Evolutionary conservation across 495 filamentous ascomycete species (phyloP).

Genomic region (Sphaerosporella brunnea): DNA sequence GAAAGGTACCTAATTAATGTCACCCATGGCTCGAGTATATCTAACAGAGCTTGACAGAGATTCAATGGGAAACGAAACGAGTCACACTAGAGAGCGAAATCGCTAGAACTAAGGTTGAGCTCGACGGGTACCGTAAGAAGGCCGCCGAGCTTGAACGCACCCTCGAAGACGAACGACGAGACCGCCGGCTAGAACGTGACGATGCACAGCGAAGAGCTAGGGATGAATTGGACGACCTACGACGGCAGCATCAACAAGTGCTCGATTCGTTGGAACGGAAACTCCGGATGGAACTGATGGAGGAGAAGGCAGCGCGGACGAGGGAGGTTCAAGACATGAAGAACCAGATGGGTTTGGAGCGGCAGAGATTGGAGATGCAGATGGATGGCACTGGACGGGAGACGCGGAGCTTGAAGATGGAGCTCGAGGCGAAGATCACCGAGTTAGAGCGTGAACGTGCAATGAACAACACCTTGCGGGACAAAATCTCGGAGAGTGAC

Average conservation of each 20-base stretch:
- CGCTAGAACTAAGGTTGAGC: constrained; percentile 18
- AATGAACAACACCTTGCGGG: constrained; percentile 37
- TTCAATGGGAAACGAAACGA: constrained; percentile 17
- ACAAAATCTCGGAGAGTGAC: constrained; percentile 45
- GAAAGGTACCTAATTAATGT: neutral
- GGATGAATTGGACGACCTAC: constrained; percentile 23
- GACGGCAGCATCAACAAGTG: constrained; percentile 33
- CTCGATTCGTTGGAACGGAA: constrained; percentile 33
- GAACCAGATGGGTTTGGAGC: constrained; percentile 40
- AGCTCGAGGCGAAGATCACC: constrained; percentile 35
- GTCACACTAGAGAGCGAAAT: constrained; percentile 22
- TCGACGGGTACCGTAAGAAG: constrained; percentile 18
- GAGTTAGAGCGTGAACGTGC: constrained; percentile 47
- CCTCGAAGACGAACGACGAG: constrained; percentile 21
- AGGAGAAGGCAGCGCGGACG: constrained; percentile 40
- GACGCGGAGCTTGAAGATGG: constrained; percentile 34
- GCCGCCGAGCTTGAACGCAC: constrained; percentile 16
- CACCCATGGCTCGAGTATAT: no score
- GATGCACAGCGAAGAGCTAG: constrained; percentile 18
- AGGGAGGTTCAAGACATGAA: constrained; percentile 51
- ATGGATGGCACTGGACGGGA: constrained; percentile 45
- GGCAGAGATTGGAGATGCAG: constrained; percentile 44
- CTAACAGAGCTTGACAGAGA: neutral
- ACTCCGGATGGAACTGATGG: constrained; percentile 42
- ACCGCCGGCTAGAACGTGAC: constrained; percentile 19